These are phyloP conservation scores for Leccinum pachyderme DNA, from an alignment of 1,284 basidiomycete genomes.

Conservation along the genomic window DNA sequence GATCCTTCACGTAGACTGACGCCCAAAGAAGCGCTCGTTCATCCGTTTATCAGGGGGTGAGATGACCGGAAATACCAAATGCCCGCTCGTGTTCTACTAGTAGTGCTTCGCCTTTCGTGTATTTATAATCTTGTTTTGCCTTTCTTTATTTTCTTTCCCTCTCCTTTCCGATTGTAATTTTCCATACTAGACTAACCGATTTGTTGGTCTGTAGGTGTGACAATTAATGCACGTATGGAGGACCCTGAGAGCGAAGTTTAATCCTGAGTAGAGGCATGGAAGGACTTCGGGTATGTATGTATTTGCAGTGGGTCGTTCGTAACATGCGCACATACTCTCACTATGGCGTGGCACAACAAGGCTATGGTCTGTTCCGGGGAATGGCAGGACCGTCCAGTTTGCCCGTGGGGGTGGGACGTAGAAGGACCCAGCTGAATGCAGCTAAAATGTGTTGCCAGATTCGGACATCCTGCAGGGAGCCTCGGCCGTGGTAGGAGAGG, in stretches of 20 bases:
- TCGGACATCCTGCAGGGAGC: not conserved
- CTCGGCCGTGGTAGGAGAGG: not conserved
- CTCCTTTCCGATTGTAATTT: not conserved
- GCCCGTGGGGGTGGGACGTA: too few relatives aligned
- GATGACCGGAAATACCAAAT: constrained; percentile 18
- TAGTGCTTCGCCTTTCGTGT: constrained; percentile 22
- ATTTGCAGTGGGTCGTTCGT: not conserved
- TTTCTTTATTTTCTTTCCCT: constrained; percentile 4
- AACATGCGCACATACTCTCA: not conserved
- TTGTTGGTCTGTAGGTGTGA: constrained; percentile 10
- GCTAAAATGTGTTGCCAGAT: not conserved
- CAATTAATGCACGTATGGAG: not conserved
- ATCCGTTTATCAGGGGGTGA: constrained; percentile 81
- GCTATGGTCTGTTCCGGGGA: constrained; percentile 17
- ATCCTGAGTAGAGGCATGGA: not conserved
- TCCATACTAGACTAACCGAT: constrained; percentile 11
- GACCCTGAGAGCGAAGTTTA: not conserved
- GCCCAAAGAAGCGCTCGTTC: constrained; percentile 83
- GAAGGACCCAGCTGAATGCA: not conserved
- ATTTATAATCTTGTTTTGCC: constrained; percentile 25
- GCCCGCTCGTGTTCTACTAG: constrained; percentile 11
- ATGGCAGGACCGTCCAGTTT: constrained; percentile 8
- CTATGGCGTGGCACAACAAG: constrained; percentile 20
- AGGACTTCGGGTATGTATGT: constrained; percentile 3
- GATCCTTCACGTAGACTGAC: constrained; percentile 86